Base-by-base conservation (phyloP, 768 basidiomycete genomes). In the Agaricus subrufescens region DNA sequence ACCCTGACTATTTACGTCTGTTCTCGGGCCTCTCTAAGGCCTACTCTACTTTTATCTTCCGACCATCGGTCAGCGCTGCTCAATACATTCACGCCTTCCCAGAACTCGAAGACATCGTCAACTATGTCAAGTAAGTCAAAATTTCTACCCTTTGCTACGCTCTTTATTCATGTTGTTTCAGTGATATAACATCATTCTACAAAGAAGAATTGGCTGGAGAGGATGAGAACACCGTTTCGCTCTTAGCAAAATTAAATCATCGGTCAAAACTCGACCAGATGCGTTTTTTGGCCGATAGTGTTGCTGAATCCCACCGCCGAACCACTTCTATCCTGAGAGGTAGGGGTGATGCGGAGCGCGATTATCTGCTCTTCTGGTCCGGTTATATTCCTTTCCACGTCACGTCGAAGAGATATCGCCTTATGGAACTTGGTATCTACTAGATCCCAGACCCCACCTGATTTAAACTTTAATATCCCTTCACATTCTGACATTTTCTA, bases 161-260 rank as follows among this genome's bases (percentile, higher is more conserved):
- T 45, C 11, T 34, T n/a, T n/a, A 8, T 42, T 44, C 7, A 45
- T 23, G 23, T 8, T 6, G 23, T 9, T 46, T 40, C 42, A 76
- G 75, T 54, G 75, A 77, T 37, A 60, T 76, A 29, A 59, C 75
- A 1, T 75, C 70, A 0, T 76, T 76, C 52, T 72, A 76, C 50
- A 69, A 77, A 55, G 76, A 77, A 65, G 75, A 76, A 50, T 52
- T 64, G 1, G 64, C 52, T 0, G 69, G 67, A 2, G 76, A 76
- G 50, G 55, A 58, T 4, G 65, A 67, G 37, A 76, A 75, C 54
- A 69, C 64, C 27, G 60, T 75, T 34, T 73, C 75, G 0, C 57
- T 64, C 14, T 53, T 69, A 0, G 73, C 74, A 0, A 57, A 59
- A 10, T 63, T 58, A 27, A 54, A 60, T 2, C 56, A 60, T 2